Evolutionary conservation across 2,329 filamentous ascomycete genomes (phyloP), one percentile per base, ranked within the genome.

Genomic region (Fusarium tupiense): DNA sequence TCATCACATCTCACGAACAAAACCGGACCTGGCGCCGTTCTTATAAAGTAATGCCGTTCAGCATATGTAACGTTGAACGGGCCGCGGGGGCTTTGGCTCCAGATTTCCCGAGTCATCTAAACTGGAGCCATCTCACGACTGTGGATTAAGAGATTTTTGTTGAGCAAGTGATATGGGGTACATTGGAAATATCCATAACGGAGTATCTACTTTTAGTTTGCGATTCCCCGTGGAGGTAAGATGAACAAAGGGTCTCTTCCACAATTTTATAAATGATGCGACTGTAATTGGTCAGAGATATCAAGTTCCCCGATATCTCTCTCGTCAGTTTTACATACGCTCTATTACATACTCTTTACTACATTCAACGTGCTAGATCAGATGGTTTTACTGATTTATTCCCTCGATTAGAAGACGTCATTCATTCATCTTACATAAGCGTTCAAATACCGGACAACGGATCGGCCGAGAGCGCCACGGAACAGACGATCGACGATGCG

Each of bases 201-300:
- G 46, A 53, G 16, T 3, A 40, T 61, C 40, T 62, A 49, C 56
- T 26, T 61, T 47, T 61, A 68, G 65, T 26, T 54, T 54, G 35
- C 43, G 53, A 29, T 62, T 60, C 66, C 64, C 66, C 66, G 44
- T 68, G 50, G 66, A 62, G 64, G 57, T 43, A 20, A 67, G 31
- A 41, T 26, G 35, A 20, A 8, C 11, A 59, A 66, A 67, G 52
- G 63, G 41, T 62, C 54, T 52, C n/a, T 29, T 35, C 54, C 64
- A 68, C 64, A 49, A 37, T 41, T 67, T 61, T 67, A 41, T 19
- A 41, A 67, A 67, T 37, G n/a, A 16, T 24, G 12, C n/a, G 3
- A 1, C 1, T 14, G 38, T 52, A 24, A 43, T 67, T 67, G 64
- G 63, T 17, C 31, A 29, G 41, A 49, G 31, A 56, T 49, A 43